phyloP scores from a whole-genome alignment of 2,329 filamentous ascomycete genomes.

The Microsporum ferrugineum region DNA sequence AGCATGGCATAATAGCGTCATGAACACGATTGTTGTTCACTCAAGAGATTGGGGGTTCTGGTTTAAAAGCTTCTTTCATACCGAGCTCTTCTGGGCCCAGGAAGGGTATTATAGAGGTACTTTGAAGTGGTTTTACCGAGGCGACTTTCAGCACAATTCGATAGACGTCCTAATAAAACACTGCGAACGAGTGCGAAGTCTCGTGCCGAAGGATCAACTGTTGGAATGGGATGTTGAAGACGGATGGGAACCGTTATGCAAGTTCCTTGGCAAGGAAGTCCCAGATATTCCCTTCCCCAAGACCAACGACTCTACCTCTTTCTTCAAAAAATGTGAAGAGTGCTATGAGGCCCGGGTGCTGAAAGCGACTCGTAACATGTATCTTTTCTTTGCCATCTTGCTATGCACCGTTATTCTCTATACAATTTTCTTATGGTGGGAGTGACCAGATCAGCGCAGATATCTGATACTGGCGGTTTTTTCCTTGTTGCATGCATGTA shows the following conservation, averaged over 20 bases:
- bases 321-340: neutral
- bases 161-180: slow-evolving; percentile 28
- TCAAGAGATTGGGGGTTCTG: slow-evolving; percentile 1
- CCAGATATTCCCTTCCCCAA: slow-evolving; percentile 28
- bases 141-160: neutral
- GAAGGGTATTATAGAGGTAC: neutral
- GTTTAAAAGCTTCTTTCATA: neutral
- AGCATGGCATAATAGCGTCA: slow-evolving; percentile 40
- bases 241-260: slow-evolving; percentile 37
- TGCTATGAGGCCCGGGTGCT: neutral
- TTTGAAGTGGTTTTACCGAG: neutral
- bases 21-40: slow-evolving; percentile 22
- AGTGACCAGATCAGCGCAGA: neutral
- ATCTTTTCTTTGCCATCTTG: neutral
- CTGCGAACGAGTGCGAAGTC: slow-evolving; percentile 40
- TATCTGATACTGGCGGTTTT: neutral
- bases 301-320: slow-evolving; percentile 16
- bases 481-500: neutral
- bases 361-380: neutral
- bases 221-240: slow-evolving; percentile 45
- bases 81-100: slow-evolving; percentile 1
- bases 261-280: slow-evolving; percentile 28
- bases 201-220: slow-evolving; percentile 40
- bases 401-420: neutral
- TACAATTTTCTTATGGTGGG: too few species aligned